phyloP scores from a whole-genome alignment of 345 rosid species.

The Pugionium dolabratum region DNA sequence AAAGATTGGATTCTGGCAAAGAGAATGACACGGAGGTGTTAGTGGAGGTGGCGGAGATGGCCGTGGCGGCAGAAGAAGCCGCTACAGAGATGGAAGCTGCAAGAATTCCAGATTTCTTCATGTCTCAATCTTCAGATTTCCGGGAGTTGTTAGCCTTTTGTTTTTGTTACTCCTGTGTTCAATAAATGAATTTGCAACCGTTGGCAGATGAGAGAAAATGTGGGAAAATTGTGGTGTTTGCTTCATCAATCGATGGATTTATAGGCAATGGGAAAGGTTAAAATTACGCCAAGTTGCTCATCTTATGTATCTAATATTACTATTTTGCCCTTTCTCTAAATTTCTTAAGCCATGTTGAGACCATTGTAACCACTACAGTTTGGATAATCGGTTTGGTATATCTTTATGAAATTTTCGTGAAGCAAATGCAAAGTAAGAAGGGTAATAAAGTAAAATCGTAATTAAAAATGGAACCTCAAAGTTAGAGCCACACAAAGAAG shows the following conservation, averaged over 20 bases:
- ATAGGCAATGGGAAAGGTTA: slow-evolving; percentile 30
- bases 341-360: not conserved
- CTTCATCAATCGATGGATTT: slow-evolving; percentile 24
- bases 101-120: slow-evolving; percentile 61
- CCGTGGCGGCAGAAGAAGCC: slow-evolving; percentile 45
- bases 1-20: slow-evolving; percentile 43
- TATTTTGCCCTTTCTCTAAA: slow-evolving; percentile 17
- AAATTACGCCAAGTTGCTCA: slow-evolving; percentile 10
- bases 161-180: not conserved
- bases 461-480: slow-evolving; percentile 1
- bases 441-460: slow-evolving; percentile 17
- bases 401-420: not conserved
- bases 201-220: slow-evolving; percentile 29
- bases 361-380: too few relatives aligned
- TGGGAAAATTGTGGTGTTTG: slow-evolving; percentile 14
- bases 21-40: slow-evolving; percentile 51
- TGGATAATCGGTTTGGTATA: too few relatives aligned
- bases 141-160: not conserved
- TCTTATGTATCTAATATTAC: not conserved
- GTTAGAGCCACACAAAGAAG: slow-evolving; percentile 37
- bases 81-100: slow-evolving; percentile 49
- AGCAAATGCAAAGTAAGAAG: not conserved
- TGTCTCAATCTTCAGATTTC: slow-evolving; percentile 27
- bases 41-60: slow-evolving; percentile 46
- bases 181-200: slow-evolving; percentile 23